These are phyloP conservation scores for Durusdinium trenchii DNA, from an alignment of 73 alveolate species.

Conservation along the genomic window DNA sequence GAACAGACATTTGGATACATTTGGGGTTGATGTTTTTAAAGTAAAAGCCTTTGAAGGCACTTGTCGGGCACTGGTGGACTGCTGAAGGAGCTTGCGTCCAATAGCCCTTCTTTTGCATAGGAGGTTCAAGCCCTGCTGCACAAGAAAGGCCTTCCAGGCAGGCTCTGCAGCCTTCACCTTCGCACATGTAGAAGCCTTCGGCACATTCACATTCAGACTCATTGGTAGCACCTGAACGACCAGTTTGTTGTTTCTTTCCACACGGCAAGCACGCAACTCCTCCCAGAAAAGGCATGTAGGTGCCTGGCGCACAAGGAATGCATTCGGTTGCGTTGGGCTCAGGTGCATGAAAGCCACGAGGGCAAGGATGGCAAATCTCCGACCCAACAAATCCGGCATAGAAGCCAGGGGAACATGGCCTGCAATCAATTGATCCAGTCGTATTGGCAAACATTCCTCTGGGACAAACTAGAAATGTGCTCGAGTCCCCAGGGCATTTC, in stretches of 20 bases:
- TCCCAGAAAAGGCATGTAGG: constrained; percentile 40
- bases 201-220: constrained; percentile 28
- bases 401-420: not conserved
- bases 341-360: not conserved
- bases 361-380: not conserved
- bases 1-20: too few species aligned
- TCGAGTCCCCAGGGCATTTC: constrained; percentile 36
- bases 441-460: too few species aligned
- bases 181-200: constrained; percentile 33
- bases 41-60: too few species aligned
- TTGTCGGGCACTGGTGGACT: too few species aligned
- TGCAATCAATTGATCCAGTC: too few species aligned
- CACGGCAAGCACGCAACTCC: constrained; percentile 31
- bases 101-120: too few species aligned
- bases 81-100: too few species aligned
- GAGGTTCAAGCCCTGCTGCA: not conserved
- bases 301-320: not conserved
- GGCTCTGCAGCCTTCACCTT: not conserved
- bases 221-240: not conserved
- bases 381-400: not conserved
- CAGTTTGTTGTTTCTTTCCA: constrained; percentile 19
- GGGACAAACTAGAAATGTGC: too few species aligned
- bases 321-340: constrained; percentile 2
- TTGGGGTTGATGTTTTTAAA: not conserved
- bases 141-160: constrained; percentile 41